Base-by-base conservation (phyloP, 129 eudicot species). In the Escallonia herrerae region DNA sequence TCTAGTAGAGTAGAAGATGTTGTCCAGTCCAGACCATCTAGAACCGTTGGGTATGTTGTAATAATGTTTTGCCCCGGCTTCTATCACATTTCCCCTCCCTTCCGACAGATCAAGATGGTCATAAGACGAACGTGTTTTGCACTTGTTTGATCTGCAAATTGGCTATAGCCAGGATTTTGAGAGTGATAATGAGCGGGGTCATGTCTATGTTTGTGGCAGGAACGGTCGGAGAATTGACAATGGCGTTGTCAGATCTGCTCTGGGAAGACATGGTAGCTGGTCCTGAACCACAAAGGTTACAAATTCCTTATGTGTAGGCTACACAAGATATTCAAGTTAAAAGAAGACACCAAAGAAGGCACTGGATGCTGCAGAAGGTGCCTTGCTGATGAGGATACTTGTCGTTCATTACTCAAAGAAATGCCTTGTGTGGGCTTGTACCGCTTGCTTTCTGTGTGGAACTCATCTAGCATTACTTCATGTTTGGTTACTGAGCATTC, bases 181-280 rank as follows among this genome's bases (percentile, higher is more conserved):
- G 4, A 6, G 13, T 7, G 9, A 7, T 13, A 3, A 65, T 38
- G 14, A 42, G 10, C 2, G 9, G n/a, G 5, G 13, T 4, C 12
- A n/a, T 55, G 40, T 57, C 58, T 33, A 51, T 62, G 47, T 15
- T 49, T 60, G 60, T 38, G 33, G 37, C 81, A 90, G 97, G 97
- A 45, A 82, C 62, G 10, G 95, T 90, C 53, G 95, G 97, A 78
- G 86, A 90, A 65, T 60, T 87, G 79, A 87, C 93, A 10, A 82
- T 90, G 95, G 90, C 89, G 22, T 80, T 90, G 7, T 90, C 97
- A 9, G 90, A 87, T 69, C 78, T 90, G 66, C 79, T 90, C 43
- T 90, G 95, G 97, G 95, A 90, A 6, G 97, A 90, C 70, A 90
- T 90, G 97, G 93, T 75, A 60, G 84, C 93, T 44, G 97, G 97